Conservation (phyloP, 257 asterid genomes). For the Gardenia jasminoides region DNA sequence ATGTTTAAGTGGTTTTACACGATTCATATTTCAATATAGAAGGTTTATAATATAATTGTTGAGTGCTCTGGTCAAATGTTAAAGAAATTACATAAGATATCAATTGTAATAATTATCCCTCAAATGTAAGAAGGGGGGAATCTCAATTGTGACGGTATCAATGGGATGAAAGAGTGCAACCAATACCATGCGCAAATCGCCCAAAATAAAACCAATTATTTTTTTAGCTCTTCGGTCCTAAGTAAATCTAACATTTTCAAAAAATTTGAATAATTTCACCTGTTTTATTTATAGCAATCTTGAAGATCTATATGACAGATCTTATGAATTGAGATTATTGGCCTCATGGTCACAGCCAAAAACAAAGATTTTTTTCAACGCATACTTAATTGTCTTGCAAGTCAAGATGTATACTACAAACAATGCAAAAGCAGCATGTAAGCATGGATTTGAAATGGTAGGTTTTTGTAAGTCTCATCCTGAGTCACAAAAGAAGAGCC, state of each 20-base stretch:
- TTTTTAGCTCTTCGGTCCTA: background rate
- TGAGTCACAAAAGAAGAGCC: background rate
- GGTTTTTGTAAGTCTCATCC: background rate
- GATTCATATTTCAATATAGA: background rate
- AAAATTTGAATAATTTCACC: background rate
- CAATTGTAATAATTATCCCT: too few relatives aligned
- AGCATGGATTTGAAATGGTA: too few relatives aligned
- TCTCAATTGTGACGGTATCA: too few relatives aligned
- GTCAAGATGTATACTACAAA: background rate
- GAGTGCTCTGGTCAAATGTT: background rate
- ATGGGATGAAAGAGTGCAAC: too few relatives aligned
- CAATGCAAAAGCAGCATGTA: background rate
- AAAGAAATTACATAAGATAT: too few relatives aligned
- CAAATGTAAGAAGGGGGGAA: too few relatives aligned
- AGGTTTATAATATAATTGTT: too few relatives aligned
- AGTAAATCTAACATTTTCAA: background rate
- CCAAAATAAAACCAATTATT: background rate
- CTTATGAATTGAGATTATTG: background rate
- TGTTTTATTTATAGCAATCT: background rate
- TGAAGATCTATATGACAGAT: background rate
- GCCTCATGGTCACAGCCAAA: background rate
- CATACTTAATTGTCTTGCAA: background rate
- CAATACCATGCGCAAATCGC: too few relatives aligned
- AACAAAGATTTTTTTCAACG: background rate
- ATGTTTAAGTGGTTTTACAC: background rate